Evolutionary conservation across 2,329 filamentous ascomycete species (phyloP).

Genomic region (Colletotrichum lini): DNA sequence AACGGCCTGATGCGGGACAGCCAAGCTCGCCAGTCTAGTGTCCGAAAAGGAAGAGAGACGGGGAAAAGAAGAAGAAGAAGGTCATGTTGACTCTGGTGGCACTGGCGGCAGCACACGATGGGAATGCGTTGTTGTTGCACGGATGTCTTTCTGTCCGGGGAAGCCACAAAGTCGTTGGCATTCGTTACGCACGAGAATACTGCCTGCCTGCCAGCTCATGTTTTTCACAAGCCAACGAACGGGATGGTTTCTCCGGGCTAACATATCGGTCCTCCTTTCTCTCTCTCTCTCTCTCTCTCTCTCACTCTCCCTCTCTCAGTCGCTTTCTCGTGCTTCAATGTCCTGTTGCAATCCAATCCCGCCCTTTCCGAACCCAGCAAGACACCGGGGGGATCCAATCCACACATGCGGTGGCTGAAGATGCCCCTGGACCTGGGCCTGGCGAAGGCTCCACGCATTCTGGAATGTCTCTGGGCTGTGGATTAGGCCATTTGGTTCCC

Average conservation of each 20-base stretch:
- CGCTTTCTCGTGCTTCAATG: conserved; percentile 15
- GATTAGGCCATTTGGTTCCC: conserved; percentile 21
- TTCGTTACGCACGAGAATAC: conserved; percentile 23
- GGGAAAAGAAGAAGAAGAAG: not conserved
- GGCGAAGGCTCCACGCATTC: conserved; percentile 35
- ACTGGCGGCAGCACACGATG: no score
- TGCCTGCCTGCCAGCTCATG: conserved; percentile 6
- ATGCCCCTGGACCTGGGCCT: conserved; percentile 31
- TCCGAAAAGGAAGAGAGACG: conserved; percentile 1
- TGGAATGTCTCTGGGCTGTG: conserved; percentile 24
- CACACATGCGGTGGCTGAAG: conserved; percentile 28
- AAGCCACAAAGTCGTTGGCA: conserved; percentile 1
- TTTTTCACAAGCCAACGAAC: no score
- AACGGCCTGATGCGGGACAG: conserved; percentile 36
- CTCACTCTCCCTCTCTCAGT: not conserved
- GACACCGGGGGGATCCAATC: conserved; percentile 6
- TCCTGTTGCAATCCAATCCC: conserved; percentile 13
- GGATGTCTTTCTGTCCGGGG: no score
- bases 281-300: not conserved
- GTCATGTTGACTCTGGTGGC: conserved; percentile 9
- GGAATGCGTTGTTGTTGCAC: no score
- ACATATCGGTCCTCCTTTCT: not conserved
- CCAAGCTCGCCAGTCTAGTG: conserved; percentile 18
- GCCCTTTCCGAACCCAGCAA: conserved; percentile 40
- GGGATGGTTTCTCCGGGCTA: not conserved